Evolutionary conservation across 176 grass and related monocot species (phyloP), one percentile per base, ranked within the genome.

Genomic region (Phoenix dactylifera): DNA sequence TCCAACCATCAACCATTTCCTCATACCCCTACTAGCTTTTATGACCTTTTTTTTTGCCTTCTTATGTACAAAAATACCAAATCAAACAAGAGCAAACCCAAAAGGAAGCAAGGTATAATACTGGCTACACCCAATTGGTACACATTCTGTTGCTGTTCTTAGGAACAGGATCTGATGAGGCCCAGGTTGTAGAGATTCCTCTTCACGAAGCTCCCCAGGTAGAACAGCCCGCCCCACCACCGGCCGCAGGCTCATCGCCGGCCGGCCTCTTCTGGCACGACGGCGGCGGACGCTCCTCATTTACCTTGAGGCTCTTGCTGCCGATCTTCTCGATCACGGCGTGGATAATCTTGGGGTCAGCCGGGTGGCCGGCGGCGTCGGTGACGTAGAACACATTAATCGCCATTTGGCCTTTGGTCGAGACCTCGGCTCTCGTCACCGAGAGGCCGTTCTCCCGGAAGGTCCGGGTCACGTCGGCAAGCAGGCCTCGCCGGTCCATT

Each of bases 381-480:
- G 87, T 91, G 56, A 97, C 84, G 32, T 87, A 80, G 77, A 97
- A 97, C 65, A 80, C 78, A 24, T 97, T 85, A 55, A 65, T 53
- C 5, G 92, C 92, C 78, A 66, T 82, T 64, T 90, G 78, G 26
- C 20, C 84, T 62, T 72, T 52, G 61, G 92, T 97, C 10, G 76
- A 72, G 62, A 97, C 86, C 72, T 97, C 92, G 14, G 87, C 87
- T 55, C 77, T 80, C 26, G 75, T 85, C 14, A 97, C 86, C 3
- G 82, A 86, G 72, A 97, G 88, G 56, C 92, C 75, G 52, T 91
- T 88, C 85, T 91, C 87, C 24, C 84, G 57, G 83, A 97, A 97
- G 28, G 80, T 80, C 1, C 87, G 84, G 16, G 92, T 97, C 44
- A 97, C 92, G 30, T 97, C 69, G 16, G 92, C 87, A 17, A 97